Base-by-base conservation (phyloP, 805 yeast genomes). In the Nakazawaea wickerhamii region DNA sequence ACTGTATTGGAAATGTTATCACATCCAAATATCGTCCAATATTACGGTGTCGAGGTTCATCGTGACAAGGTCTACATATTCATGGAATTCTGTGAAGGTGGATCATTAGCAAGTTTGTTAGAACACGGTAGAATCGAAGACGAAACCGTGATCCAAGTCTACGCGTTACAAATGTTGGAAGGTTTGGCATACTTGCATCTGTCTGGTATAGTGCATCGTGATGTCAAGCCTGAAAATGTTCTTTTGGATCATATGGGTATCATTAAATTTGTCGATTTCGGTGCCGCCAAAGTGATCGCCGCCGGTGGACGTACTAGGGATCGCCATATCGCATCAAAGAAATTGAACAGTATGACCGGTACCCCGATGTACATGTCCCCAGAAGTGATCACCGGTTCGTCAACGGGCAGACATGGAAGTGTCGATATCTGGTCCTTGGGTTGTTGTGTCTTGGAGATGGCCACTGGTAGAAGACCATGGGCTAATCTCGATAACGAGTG, bases 361-460 rank as follows among this genome's bases (percentile, higher is more conserved):
- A 93, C 99, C 0, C 98, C 98, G 13, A 93, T 91, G 97, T 93
- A 93, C 64, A 91, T 93, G 98, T 88, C 98, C 0, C 99, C 99
- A 0, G 99, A 93, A 55, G 85, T 87, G 0, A 87, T 93, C 45
- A 86, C 93, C 1, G 97, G 97, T 2, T 70, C 75, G 5, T 61
- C 71, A 1, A 57, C 73, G 1, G 83, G 81, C 26, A 67, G 70
- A 43, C 75, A 71, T 49, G 90, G 90, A 3, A 78, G 81, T 3
- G 74, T 69, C 45, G 99, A 93, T 64, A 85, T 93, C 26, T 93
- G 99, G 99, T 88, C 99, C 0, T 67, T 91, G 32, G 99, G 99
- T 3, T 93, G 99, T 61, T 91, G 96, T 61, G 84, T 93, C 2
- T 61, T 91, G 36, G 98, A 93, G 59, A 93, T 93, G 98, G 87